These are phyloP conservation scores for Paraleonurus japonicus DNA, from an alignment of 257 asterid genomes.

Conservation along the genomic window DNA sequence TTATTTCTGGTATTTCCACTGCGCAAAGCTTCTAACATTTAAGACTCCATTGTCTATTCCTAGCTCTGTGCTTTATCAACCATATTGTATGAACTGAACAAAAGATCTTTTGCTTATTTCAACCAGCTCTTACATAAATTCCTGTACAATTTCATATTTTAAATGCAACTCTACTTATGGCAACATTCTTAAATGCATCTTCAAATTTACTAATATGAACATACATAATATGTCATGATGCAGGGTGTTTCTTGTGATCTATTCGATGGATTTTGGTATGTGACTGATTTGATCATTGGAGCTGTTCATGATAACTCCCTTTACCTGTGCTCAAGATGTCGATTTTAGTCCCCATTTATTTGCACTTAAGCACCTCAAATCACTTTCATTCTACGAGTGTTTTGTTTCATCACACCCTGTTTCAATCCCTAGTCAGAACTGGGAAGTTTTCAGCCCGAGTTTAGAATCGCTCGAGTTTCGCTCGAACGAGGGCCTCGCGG, in stretches of 20 bases:
- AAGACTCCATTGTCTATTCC: constrained; percentile 27
- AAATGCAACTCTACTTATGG: neutral
- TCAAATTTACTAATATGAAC: neutral
- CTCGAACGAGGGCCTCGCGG: constrained; percentile 67
- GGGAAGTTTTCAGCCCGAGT: constrained; percentile 55
- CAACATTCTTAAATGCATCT: neutral
- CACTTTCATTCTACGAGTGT: constrained; percentile 78
- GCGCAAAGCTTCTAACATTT: constrained; percentile 8
- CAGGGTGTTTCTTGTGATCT: constrained; percentile 98
- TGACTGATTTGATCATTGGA: constrained; percentile 73
- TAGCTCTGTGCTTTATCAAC: constrained; percentile 20
- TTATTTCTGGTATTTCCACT: constrained; percentile 19
- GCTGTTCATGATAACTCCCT: constrained; percentile 89
- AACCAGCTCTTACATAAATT: neutral
- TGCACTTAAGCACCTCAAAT: constrained; percentile 56
- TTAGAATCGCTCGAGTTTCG: constrained; percentile 74
- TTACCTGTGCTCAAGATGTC: constrained; percentile 55
- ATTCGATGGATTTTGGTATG: constrained; percentile 82
- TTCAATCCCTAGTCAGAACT: constrained; percentile 50
- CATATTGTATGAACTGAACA: constrained; percentile 7
- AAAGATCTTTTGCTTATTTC: constrained; percentile 6
- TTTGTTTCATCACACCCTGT: constrained; percentile 45
- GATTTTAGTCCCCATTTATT: constrained; percentile 56
- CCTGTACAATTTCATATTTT: neutral
- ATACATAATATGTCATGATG: neutral